Evolutionary conservation across 495 filamentous ascomycete species (phyloP), one percentile per base, ranked within the genome.

Genomic region (Aspergillus sclerotioniger): DNA sequence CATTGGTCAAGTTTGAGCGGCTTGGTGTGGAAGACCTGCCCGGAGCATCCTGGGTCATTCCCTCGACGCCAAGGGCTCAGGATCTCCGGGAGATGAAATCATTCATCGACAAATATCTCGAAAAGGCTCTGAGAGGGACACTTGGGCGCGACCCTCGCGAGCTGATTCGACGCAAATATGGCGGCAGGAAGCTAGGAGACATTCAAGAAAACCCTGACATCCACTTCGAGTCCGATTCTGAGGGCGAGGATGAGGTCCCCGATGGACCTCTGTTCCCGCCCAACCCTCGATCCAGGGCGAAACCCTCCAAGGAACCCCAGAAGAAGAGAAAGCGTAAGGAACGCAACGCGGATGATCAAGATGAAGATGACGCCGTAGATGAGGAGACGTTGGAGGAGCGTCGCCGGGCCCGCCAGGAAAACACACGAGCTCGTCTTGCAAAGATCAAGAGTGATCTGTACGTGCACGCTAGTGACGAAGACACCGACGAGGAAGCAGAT

Each of bases 361-460:
- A 66, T 16, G 74, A 77, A 35, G 58, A 50, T 20, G 73, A 74
- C 41, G 64, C 79, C 28, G 62, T 85, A 6, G 80, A 79, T 25
- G 82, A 82, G n/a, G 77, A 73, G 43, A 71, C 58, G 13, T 62
- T 76, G 1, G 82, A 86, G 51, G 81, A 73, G 33, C 80, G 77
- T 37, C 78, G 78, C 10, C 75, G 77, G 15, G 75, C 78, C n/a
- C 82, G 82, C 59, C 69, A 81, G 51, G 77, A 79, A 44, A 76
- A 77, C 45, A 77, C 89, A 59, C 71, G 82, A 19, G 86, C 85
- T 54, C 87, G 90, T 67, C 77, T 82, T 56, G 76, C 76, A 17
- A 87, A 88, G 68, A 90, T 96, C 69, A 97, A 96, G 79, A 92
- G 88, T 67, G 84, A 84, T 17, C 71, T 93, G 39, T 95, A 84